Base-by-base conservation (phyloP, 192 early-diverging fungal genomes). In the Gonapodya prolifera region DNA sequence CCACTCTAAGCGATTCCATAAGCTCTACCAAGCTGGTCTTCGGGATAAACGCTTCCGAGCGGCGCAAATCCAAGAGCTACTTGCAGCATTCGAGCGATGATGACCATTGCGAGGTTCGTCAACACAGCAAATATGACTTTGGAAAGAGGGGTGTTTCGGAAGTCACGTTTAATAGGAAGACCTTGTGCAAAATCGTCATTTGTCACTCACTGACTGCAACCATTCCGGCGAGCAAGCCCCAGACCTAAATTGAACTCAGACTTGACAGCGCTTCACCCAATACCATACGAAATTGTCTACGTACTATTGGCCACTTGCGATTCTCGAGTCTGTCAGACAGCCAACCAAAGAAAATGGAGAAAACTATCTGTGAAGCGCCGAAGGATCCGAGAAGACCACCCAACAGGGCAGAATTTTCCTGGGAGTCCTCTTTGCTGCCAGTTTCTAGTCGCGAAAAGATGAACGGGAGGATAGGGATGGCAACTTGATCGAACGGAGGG, bases 301-400 rank as follows among this genome's bases (percentile, higher is more conserved):
- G n/a, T n/a, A n/a, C 85, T 90, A 93, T 94, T 32, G 91, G 92
- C 82, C 88, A 86, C 76, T 89, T 89, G 76, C 92, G 85, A 76
- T 91, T 89, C 35, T 88, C 85, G 77, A 89, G 91, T 35, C 87
- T 84, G 78, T 94, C 92, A 34, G 90, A 91, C 28, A 94, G 77
- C 35, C 88, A 88, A 2, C 89, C 92, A 70, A 90, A 91, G n/a
- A 89, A 33, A 0, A 90, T 90, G 0, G 91, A 89, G 0, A 87
- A 83, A 0, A 86, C 79, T 69, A 94, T 81, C 8, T 92, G 79
- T 33, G 91, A 91, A 31, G 90, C 80, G 16, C 86, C 86, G 61
- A 73, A 73, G 28, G 29, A 32, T 2, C 28, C 71, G 8, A 73
- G 28, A 13, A 73, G 71, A 8, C 2, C 18, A 29, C 71, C 71